Evolutionary conservation across 495 filamentous ascomycete genomes (phyloP), one percentile per base, ranked within the genome.

Genomic region (Parmelia sp.): DNA sequence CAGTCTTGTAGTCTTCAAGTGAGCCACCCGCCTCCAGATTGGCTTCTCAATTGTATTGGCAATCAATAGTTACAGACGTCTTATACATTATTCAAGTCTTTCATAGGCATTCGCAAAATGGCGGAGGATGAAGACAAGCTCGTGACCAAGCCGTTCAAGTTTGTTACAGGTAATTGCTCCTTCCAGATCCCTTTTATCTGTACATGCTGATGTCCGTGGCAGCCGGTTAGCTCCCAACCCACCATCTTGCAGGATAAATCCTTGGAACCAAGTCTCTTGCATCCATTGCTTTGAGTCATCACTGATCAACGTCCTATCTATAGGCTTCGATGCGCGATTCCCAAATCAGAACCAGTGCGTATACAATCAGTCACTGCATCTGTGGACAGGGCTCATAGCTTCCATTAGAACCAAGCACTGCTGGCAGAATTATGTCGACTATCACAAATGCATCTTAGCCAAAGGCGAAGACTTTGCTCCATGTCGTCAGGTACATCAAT

Each of bases 371-470:
- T 61, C 37, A 23, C 44, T 53, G 58, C 23, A 23, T 39, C 6
- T 27, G 23, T 39, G 10, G 2, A 31, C 37, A 23, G 17, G n/a
- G 27, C 55, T 66, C 12, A 69, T 62, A 49, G 23, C 11, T 17
- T 56, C 36, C 37, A 3, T n/a, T 60, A 85, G 83, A 76, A 88
- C 86, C 74, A 88, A 89, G 80, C 86, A 89, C 78, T 97, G 91
- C 89, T 96, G 92, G 92, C 92, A 96, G 74, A 94, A 98, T 84
- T 99, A 99, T 80, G 95, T 99, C 83, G 95, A 99, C 80, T 97
- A 99, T 84, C 87, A 99, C 86, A 99, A 97, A 84, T 99, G 95
- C 81, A 88, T 96, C 77, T 80, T 89, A 75, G 93, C 92, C 76
- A 97, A 97, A 85, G 95, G 95, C 77, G 95, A 99, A 81, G 95